Base-by-base conservation (phyloP, 129 eudicot species). In the Erigeron canadensis region DNA sequence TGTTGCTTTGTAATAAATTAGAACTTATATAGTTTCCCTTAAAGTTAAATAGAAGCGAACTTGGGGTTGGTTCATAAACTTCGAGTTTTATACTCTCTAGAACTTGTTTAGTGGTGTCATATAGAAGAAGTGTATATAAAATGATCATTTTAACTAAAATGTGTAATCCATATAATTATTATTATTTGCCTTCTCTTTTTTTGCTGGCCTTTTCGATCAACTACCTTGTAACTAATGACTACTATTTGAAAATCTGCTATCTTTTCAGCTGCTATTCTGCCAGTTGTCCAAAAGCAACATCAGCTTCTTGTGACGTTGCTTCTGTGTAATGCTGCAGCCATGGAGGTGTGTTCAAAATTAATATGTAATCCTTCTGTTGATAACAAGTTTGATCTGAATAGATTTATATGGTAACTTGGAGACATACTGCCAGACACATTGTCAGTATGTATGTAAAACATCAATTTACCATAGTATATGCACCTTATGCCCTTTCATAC, bases 231-330 rank as follows among this genome's bases (percentile, higher is more conserved):
- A 21, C 10, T 12, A 65, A 54, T 46, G 61, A 58, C n/a, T 67
- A 28, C 45, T 2, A 40, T 15, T 63, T 55, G 48, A 37, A 64
- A 50, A 28, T 34, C 12, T 78, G 56, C 22, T 55, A 21, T 73
- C 10, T 48, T 82, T 65, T 34, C 87, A 93, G 98, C 96, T 78
- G 84, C 70, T 71, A 93, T 93, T 42, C 77, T 89, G n/a, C 98
- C 98, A 1, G 98, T 93, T 64, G 98, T 93, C 41, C 95, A 93
- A 63, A 89, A 84, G 93, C 99, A 94, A 70, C 97, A 94, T 75
- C 99, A 94, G 73, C 97, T 94, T 81, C 97, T 94, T 19, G 99
- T 94, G 34, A 94, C 99, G 13, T 78, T 94, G 85, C 91, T 94
- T 21, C 66, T 94, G 38, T 94, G 99, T 76, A 94, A 94, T 84